phyloP scores from a whole-genome alignment of 495 filamentous ascomycete genomes.

The Filosporella fistucella region DNA sequence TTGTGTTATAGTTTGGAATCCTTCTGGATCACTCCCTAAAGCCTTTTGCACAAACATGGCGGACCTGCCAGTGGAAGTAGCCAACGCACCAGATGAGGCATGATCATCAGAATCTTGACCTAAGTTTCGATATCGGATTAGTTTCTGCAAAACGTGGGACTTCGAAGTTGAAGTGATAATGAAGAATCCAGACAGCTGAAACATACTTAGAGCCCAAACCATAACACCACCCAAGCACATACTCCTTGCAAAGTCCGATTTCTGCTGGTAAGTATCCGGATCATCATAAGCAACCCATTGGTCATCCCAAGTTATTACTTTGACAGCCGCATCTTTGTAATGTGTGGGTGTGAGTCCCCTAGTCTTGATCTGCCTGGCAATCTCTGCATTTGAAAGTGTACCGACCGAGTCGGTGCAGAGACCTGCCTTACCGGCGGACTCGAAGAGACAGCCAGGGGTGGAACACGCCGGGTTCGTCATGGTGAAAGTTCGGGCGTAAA shows the following conservation, averaged over 20 bases:
- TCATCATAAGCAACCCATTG: slow-evolving; percentile 45
- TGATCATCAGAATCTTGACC: too few relatives aligned
- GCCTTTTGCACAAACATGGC: too few relatives aligned
- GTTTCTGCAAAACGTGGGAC: too few relatives aligned
- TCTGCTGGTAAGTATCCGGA: slow-evolving; percentile 32
- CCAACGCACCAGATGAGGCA: too few relatives aligned
- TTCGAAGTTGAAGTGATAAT: too few relatives aligned
- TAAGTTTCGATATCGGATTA: too few relatives aligned
- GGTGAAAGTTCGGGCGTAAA: background rate
- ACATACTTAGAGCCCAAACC: slow-evolving; percentile 38
- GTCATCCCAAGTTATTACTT: slow-evolving; percentile 28
- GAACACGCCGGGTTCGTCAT: background rate
- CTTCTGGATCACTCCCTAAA: too few relatives aligned
- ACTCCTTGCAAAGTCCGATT: slow-evolving; percentile 33
- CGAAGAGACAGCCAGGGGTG: background rate
- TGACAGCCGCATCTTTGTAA: slow-evolving; percentile 26
- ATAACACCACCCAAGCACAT: slow-evolving; percentile 36
- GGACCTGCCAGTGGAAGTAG: too few relatives aligned
- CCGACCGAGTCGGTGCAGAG: slow-evolving; percentile 2
- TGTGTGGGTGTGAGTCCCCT: background rate
- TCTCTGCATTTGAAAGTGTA: slow-evolving; percentile 4
- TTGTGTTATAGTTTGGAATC: too few relatives aligned
- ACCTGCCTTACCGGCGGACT: background rate
- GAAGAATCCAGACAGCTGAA: too few relatives aligned
- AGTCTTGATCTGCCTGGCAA: background rate